Evolutionary conservation across 2,329 filamentous ascomycete species (phyloP), one percentile per base, ranked within the genome.

Genomic region (Phialophora tarda): DNA sequence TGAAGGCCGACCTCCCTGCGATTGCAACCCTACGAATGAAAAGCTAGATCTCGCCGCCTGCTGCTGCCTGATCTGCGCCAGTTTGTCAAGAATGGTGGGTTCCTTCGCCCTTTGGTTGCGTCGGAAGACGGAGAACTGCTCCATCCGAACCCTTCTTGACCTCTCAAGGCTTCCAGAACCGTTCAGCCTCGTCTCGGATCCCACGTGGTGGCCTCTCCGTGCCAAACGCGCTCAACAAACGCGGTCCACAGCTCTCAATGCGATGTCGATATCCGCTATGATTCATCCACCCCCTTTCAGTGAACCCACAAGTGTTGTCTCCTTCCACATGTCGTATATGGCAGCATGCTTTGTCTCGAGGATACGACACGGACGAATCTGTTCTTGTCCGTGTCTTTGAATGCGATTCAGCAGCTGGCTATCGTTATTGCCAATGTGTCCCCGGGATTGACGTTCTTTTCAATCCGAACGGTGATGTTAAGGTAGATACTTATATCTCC

Each of bases 131-230:
- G 59, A 56, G 24, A 32, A 48, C n/a, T 17, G 32, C 59, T 51
- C 51, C 55, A 63, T 48, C 59, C 59, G 54, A 26, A 50, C 28
- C 12, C 24, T 21, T 12, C 1, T 56, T 28, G 54, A 23, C 60
- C 64, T 62, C 48, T 62, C 64, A 44, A 17, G 32, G 21, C 28
- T 60, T 21, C 24, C 34, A 30, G 30, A 11, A 30, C 51, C 4
- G 26, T 54, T 38, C 61, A 67, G 65, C 65, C 65, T 67, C 56
- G 57, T 55, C 47, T 55, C 53, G 53, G 53, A 55, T 55, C 38
- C 38, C 60, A 57, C 59, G 38, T 63, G 59, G 51, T 12, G 44
- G n/a, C 21, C 23, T 54, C n/a, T 58, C 32, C 55, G 32, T 53
- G 59, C 48, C 59, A 62, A 62, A 62, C 23, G 32, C 24, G 28